These are phyloP conservation scores for Heterobasidion irregulare DNA, from an alignment of 1,284 basidiomycete genomes.

Conservation along the genomic window DNA sequence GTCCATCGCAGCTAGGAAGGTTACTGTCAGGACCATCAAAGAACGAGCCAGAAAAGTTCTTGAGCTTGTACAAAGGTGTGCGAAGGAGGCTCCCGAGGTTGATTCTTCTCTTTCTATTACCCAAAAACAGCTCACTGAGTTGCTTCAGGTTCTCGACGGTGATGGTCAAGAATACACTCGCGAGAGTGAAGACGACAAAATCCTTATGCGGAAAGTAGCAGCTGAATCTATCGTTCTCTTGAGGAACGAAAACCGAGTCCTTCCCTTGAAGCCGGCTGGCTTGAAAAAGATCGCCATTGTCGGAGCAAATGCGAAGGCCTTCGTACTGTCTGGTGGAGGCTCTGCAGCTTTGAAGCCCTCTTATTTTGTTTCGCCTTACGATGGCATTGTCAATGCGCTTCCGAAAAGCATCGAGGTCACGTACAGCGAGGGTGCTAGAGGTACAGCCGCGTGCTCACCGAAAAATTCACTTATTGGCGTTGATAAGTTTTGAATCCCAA, in stretches of 20 bases:
- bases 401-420: constrained; percentile 36
- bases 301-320: constrained; percentile 19
- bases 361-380: constrained; percentile 45
- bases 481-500: not conserved
- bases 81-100: constrained; percentile 36
- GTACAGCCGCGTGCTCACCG: constrained; percentile 22
- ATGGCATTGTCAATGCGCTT: constrained; percentile 41
- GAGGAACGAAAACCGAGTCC: constrained; percentile 49
- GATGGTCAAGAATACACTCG: constrained; percentile 53
- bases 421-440: constrained; percentile 53
- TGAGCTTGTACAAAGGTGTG: constrained; percentile 50
- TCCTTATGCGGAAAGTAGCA: constrained; percentile 51
- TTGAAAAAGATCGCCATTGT: constrained; percentile 12
- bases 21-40: constrained; percentile 43
- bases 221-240: constrained; percentile 62
- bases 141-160: constrained; percentile 42
- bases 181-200: constrained; percentile 45
- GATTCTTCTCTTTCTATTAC: not conserved
- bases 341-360: constrained; percentile 37
- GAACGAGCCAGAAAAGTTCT: constrained; percentile 47
- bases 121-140: not conserved
- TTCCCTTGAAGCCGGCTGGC: constrained; percentile 26
- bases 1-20: constrained; percentile 48
- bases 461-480: constrained; percentile 15
- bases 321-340: constrained; percentile 43